Evolutionary conservation across 805 yeast genomes (phyloP).

Genomic region (Jamesozyma piceae): DNA sequence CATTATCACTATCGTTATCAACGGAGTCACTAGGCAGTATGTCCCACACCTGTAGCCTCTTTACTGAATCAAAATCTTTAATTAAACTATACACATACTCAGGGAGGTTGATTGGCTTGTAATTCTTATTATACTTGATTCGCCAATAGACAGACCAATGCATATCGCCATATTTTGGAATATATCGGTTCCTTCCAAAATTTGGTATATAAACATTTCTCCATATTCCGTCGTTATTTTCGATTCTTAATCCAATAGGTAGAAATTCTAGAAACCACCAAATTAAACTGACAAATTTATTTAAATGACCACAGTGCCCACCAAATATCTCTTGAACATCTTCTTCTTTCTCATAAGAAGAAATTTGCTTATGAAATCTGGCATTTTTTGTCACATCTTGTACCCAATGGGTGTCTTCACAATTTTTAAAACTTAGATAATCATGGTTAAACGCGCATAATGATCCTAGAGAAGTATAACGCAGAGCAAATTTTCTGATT

Average conservation of each 20-base stretch:
- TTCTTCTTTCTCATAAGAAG: not conserved
- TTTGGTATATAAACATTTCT: slow-evolving; percentile 43
- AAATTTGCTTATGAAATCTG: too few species aligned
- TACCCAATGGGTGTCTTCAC: not conserved
- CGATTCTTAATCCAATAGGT: slow-evolving; percentile 48
- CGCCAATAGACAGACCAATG: slow-evolving; percentile 64
- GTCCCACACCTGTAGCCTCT: not conserved
- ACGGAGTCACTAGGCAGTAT: not conserved
- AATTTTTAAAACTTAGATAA: slow-evolving; percentile 22
- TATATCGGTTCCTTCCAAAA: slow-evolving; percentile 41
- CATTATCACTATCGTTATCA: not conserved
- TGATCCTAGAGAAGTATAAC: slow-evolving; percentile 35
- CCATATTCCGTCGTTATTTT: slow-evolving; percentile 43
- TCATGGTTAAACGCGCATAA: slow-evolving; percentile 47
- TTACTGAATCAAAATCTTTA: not conserved
- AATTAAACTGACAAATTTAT: slow-evolving; percentile 15
- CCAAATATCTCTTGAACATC: not conserved
- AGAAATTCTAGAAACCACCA: slow-evolving; percentile 60
- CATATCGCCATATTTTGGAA: slow-evolving; percentile 39
- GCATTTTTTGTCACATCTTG: not conserved
- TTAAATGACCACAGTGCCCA: slow-evolving; percentile 6
- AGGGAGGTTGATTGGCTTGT: slow-evolving; percentile 40
- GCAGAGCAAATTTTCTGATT: slow-evolving; percentile 33
- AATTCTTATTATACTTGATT: slow-evolving; percentile 37
- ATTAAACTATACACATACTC: slow-evolving; percentile 17